Evolutionary conservation across 148 eudicot species (phyloP), one percentile per base, ranked within the genome.

Genomic region (Fagopyrum esculentum): DNA sequence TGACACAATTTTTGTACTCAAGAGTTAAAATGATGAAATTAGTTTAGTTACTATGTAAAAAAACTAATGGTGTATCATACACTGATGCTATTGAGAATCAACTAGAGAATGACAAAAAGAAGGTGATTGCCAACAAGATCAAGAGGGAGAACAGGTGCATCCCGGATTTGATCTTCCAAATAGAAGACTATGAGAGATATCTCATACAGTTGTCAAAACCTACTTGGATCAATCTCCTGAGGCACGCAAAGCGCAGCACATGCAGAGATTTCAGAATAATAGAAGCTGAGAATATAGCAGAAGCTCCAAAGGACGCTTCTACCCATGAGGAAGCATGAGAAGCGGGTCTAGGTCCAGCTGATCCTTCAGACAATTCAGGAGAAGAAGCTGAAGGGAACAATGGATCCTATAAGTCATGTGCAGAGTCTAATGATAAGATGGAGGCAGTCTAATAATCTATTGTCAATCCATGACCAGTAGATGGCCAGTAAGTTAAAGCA

Each of bases 181-280:
- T 85, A 71, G 91, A 87, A 78, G 87, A 87, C 76, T 85, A 85
- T 40, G 91, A 87, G 68, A 85, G 82, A 50, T 85, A 87, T 71
- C 91, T 87, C 9, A 85, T 87, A 63, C 85, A 82, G 69, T 86
- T 87, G 57, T 85, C 84, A 78, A 87, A 87, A 79, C 82, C 76
- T 11, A 82, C 81, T 50, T 84, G 86, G 76, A 61, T 85, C 57
- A 85, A 87, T 75, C 75, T 87, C 71, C 64, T 87, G 76, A 82
- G 87, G 86, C 88, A 87, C 61, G 88, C 91, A 51, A 87, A 87
- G 75, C 85, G 87, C 29, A 85, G 87, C 88, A 87, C 87, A 17
- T 75, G 88, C 45, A 77, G 91, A 78, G 88, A 87, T 51, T 87
- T 87, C 81, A 83, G 69, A 77, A 85, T 87, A 68, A 2, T 75